Percentiles rank a stretch among this genome's conserved stretches.
Conservation (phyloP, 2,329 filamentous ascomycete species). For the Pseudogymnoascus sp. region DNA sequence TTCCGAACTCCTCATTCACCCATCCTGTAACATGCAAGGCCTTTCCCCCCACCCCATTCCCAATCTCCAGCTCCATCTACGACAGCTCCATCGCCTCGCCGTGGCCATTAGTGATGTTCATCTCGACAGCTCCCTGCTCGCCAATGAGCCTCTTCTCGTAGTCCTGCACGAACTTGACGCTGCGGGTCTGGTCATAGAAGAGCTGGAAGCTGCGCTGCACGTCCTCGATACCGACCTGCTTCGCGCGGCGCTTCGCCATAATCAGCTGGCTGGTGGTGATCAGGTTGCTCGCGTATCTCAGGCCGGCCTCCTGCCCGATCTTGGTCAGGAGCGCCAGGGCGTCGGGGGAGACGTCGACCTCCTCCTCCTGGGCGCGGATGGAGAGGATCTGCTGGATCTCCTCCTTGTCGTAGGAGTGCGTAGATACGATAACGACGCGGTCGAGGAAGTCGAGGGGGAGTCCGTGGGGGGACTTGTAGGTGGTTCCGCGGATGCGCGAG, state of each 20-base stretch:
- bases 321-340: conserved; percentile 90
- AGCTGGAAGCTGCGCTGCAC: conserved; percentile 89
- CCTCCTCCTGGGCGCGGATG: conserved; percentile 91
- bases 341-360: conserved; percentile 83
- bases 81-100: conserved; percentile 60
- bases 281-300: conserved; percentile 95
- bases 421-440: conserved; percentile 92
- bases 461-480: conserved; percentile 87
- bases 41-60: neutral
- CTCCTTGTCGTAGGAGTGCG: conserved; percentile 70
- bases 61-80: conserved; percentile 9
- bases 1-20: conserved; percentile 5
- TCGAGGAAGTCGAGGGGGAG: conserved; percentile 94
- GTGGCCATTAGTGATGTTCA: conserved; percentile 48
- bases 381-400: conserved; percentile 89
- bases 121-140: conserved; percentile 70
- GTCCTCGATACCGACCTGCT: conserved; percentile 77
- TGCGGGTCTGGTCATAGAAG: conserved; percentile 84
- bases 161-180: conserved; percentile 81
- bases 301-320: conserved; percentile 84
- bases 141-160: conserved; percentile 92
- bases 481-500: conserved; percentile 85
- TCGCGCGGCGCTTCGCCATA: conserved; percentile 73
- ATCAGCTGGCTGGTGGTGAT: conserved; percentile 91
- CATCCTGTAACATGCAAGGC: neutral